Conservation (phyloP, 2,329 filamentous ascomycete species). For the Grosmannia penicillata region DNA sequence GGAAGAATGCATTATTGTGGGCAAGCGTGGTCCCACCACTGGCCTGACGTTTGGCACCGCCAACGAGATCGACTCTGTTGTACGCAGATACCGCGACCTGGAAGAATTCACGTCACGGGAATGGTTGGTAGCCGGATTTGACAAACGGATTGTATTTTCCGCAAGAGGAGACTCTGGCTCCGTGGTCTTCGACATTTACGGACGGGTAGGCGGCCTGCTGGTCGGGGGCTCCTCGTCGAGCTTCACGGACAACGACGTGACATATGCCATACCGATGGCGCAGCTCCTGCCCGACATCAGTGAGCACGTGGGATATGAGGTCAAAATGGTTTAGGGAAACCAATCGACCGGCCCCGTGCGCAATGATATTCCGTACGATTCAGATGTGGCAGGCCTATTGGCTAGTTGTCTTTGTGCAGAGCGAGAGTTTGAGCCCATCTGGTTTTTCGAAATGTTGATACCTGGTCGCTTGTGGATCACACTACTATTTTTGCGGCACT, state of each 20-base stretch:
- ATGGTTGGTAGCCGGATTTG: neutral
- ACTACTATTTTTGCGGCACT: no score
- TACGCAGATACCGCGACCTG: neutral
- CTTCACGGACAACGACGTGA: neutral
- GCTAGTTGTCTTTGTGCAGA: no score
- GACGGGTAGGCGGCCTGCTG: neutral
- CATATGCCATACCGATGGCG: slow-evolving; percentile 1
- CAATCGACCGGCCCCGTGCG: neutral
- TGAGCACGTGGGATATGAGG: neutral
- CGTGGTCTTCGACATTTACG: neutral
- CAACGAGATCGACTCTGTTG: slow-evolving; percentile 1
- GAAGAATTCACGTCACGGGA: neutral
- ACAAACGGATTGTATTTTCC: neutral
- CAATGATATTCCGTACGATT: neutral
- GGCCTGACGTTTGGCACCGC: slow-evolving; percentile 1
- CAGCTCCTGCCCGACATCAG: neutral
- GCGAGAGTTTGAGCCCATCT: no score
- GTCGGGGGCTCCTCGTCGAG: neutral
- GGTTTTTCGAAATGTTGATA: no score
- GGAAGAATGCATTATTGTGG: neutral
- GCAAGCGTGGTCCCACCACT: neutral
- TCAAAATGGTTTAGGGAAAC: neutral
- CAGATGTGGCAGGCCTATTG: neutral
- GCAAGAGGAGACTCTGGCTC: neutral
- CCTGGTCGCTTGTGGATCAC: no score